Evolutionary conservation across 345 rosid genomes (phyloP).

Genomic region (Bretschneidera sinensis): DNA sequence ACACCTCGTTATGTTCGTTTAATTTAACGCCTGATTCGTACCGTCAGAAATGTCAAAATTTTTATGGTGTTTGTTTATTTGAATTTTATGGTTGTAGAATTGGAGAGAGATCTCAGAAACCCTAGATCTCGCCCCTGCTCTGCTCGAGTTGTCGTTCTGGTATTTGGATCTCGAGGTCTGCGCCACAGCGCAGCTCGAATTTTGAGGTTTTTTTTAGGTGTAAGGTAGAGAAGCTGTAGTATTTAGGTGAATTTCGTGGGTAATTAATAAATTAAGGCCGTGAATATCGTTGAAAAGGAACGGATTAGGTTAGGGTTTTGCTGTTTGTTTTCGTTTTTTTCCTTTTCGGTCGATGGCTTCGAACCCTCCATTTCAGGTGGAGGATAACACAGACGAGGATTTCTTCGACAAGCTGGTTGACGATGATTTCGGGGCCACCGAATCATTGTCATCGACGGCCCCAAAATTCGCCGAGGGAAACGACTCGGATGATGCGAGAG

Average conservation of each 20-base stretch:
- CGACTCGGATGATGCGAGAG: constrained; percentile 53
- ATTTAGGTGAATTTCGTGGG: not conserved
- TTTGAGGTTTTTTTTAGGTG: constrained; percentile 13
- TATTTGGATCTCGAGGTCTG: constrained; percentile 39
- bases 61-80: not conserved
- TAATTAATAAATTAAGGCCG: not conserved
- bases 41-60: not conserved
- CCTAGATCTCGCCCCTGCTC: constrained; percentile 38
- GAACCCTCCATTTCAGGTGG: constrained; percentile 71
- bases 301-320: constrained; percentile 20
- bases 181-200: constrained; percentile 28
- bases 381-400: constrained; percentile 98
- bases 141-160: constrained; percentile 29
- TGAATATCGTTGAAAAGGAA: constrained; percentile 5
- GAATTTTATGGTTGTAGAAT: constrained; percentile 15
- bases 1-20: not conserved
- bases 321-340: constrained; percentile 6
- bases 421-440: constrained; percentile 41
- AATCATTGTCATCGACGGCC: constrained; percentile 6
- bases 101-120: constrained; percentile 23
- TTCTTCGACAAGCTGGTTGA: constrained; percentile 92
- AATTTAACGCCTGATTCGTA: not conserved
- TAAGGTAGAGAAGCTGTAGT: not conserved
- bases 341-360: constrained; percentile 56
- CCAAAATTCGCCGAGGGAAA: constrained; percentile 30